Percentiles rank a stretch among this genome's conserved stretches.
Conservation (phyloP, 495 filamentous ascomycete genomes). For the Talaromyces proteolyticus region DNA sequence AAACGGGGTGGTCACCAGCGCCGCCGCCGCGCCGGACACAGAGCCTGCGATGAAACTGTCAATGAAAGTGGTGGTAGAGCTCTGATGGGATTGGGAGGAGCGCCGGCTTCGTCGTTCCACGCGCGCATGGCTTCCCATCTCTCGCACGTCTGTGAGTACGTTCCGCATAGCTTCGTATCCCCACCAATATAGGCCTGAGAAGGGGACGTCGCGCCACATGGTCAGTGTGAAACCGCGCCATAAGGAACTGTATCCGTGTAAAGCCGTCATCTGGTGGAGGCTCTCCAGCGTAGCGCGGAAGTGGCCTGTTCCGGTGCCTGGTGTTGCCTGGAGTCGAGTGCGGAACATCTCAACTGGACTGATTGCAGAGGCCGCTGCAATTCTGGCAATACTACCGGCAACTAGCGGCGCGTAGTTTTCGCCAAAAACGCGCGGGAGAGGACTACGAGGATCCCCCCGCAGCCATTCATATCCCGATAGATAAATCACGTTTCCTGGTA, state of each 20-base stretch:
- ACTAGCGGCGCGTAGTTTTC: slow-evolving; percentile 71
- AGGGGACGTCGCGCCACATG: slow-evolving; percentile 94
- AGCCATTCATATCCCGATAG: slow-evolving; percentile 98
- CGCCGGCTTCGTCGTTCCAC: slow-evolving; percentile 22
- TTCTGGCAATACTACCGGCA: slow-evolving; percentile 71
- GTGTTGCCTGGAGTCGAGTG: slow-evolving; percentile 79
- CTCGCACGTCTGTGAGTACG: slow-evolving; percentile 55
- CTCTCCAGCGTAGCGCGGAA: slow-evolving; percentile 72
- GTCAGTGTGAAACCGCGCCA: slow-evolving; percentile 93
- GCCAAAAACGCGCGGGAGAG: slow-evolving; percentile 51
- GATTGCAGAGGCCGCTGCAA: slow-evolving; percentile 75
- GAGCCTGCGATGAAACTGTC: slow-evolving; percentile 89
- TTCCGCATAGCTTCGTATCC: slow-evolving; percentile 83
- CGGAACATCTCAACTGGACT: slow-evolving; percentile 93
- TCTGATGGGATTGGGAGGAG: slow-evolving; percentile 34
- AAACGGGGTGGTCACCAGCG: slow-evolving; percentile 90
- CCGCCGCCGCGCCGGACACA: slow-evolving; percentile 73
- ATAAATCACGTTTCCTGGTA: slow-evolving; percentile 96
- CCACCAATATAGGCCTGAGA: slow-evolving; percentile 96
- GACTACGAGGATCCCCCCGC: slow-evolving; percentile 62
- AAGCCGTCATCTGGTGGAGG: slow-evolving; percentile 69
- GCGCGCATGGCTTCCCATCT: slow-evolving; percentile 39
- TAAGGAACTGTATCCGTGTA: slow-evolving; percentile 70
- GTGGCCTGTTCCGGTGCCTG: slow-evolving; percentile 48
- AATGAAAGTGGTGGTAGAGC: slow-evolving; percentile 61